Conservation (phyloP, 306 rosid species). For the Quercus berberidifolia region DNA sequence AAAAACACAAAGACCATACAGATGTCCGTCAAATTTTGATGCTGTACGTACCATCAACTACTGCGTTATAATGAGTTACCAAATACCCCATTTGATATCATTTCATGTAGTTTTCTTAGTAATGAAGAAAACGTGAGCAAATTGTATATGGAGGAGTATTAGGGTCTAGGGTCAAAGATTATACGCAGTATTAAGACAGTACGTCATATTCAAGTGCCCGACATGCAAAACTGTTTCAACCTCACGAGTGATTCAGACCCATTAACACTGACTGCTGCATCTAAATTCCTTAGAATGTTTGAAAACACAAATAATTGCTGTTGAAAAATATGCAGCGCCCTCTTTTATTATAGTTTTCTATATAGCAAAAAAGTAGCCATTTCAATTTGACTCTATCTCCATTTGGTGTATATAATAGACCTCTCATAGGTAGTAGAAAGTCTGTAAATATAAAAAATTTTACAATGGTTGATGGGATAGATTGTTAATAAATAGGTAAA, state of each 20-base stretch:
- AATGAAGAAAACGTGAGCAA: conserved; percentile 7
- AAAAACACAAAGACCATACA: too few species aligned
- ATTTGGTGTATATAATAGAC: not conserved
- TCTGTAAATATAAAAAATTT: not conserved
- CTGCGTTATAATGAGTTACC: too few species aligned
- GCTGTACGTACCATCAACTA: too few species aligned
- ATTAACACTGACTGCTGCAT: conserved; percentile 3
- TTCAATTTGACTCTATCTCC: not conserved
- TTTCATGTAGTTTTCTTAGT: not conserved
- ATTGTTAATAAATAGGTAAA: too few species aligned
- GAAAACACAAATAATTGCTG: conserved; percentile 14
- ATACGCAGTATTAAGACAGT: not conserved
- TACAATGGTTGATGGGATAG: too few species aligned
- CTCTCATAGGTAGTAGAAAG: too few species aligned
- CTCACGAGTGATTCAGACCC: conserved; percentile 45
- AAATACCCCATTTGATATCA: too few species aligned
- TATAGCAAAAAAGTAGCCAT: too few species aligned
- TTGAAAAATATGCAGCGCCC: conserved; percentile 20
- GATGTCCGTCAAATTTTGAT: too few species aligned
- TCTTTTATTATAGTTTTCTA: not conserved
- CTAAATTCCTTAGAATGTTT: not conserved
- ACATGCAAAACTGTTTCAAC: conserved; percentile 2
- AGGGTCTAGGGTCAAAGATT: conserved; percentile 16
- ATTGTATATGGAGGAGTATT: not conserved
- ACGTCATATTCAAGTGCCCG: conserved; percentile 22